phyloP scores from a whole-genome alignment of 78 protist species.

The Dictyostelium purpureum region DNA sequence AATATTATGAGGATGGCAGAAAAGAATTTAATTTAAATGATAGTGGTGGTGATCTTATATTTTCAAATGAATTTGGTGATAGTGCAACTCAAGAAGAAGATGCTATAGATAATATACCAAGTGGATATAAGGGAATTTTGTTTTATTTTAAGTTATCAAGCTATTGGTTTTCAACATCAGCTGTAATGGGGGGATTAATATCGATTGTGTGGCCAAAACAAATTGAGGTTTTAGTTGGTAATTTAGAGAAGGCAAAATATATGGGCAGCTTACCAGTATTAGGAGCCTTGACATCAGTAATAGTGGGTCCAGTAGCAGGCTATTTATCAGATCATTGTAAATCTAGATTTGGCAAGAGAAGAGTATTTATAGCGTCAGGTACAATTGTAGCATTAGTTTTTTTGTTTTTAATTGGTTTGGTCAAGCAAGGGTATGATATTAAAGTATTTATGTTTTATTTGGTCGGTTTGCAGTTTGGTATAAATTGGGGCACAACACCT shows the following conservation, averaged over 20 bases:
- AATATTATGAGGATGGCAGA: no score
- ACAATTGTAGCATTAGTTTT: neutral
- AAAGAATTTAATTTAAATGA: no score
- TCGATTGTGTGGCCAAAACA: conserved; percentile 46
- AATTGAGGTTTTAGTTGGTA: conserved; percentile 8
- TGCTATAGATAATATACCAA: neutral
- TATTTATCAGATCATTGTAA: conserved; percentile 27
- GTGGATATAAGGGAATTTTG: neutral
- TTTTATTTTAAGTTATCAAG: conserved; percentile 22
- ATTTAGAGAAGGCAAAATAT: conserved; percentile 25
- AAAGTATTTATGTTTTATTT: neutral
- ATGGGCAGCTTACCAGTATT: conserved; percentile 11
- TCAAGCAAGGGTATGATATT: neutral
- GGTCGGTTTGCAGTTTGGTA: conserved; percentile 39
- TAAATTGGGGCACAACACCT: conserved; percentile 36
- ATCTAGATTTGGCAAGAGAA: conserved; percentile 1
- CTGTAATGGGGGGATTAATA: conserved; percentile 20
- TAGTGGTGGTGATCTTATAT: neutral
- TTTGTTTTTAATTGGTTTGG: neutral
- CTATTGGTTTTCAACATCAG: conserved; percentile 32
- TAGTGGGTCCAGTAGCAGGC: conserved; percentile 5
- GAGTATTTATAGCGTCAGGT: conserved; percentile 12
- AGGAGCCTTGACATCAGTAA: neutral
- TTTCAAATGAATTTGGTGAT: neutral
- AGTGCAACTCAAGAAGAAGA: neutral